Evolutionary conservation across 495 filamentous ascomycete genomes (phyloP).

Genomic region (Hamigera avellanea): DNA sequence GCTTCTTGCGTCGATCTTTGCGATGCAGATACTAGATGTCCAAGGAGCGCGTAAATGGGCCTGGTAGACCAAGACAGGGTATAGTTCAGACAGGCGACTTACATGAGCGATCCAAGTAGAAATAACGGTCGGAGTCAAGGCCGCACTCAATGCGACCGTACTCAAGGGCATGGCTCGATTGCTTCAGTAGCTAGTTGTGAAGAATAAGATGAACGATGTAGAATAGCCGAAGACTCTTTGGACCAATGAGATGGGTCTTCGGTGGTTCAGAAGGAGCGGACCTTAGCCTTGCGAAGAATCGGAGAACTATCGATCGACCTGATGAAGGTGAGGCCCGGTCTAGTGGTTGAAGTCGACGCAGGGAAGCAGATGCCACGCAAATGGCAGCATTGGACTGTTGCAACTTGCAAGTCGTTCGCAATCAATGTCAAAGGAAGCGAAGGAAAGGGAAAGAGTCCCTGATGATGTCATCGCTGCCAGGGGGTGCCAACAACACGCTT

Average conservation of each 20-base stretch:
- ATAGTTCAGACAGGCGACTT: conserved; percentile 8
- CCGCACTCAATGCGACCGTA: conserved; percentile 58
- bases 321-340: no score
- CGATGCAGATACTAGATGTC: conserved; percentile 63
- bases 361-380: no score
- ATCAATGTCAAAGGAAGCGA: no score
- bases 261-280: no score
- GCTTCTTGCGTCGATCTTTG: conserved; percentile 60
- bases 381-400: no score
- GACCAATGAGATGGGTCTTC: neutral
- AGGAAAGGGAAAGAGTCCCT: no score
- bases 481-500: no score
- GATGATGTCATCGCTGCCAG: conserved; percentile 1
- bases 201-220: neutral
- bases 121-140: conserved; percentile 67
- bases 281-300: no score
- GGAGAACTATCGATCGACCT: no score
- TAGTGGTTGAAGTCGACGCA: no score
- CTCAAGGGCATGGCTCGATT: conserved; percentile 48
- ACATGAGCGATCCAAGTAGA: conserved; percentile 73
- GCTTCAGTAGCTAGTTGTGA: neutral
- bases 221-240: neutral
- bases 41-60: neutral
- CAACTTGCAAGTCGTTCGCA: no score
- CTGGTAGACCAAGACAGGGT: no score